These are phyloP conservation scores for Mucor racemosus DNA, from an alignment of 371 early-diverging fungal species.

Conservation along the genomic window DNA sequence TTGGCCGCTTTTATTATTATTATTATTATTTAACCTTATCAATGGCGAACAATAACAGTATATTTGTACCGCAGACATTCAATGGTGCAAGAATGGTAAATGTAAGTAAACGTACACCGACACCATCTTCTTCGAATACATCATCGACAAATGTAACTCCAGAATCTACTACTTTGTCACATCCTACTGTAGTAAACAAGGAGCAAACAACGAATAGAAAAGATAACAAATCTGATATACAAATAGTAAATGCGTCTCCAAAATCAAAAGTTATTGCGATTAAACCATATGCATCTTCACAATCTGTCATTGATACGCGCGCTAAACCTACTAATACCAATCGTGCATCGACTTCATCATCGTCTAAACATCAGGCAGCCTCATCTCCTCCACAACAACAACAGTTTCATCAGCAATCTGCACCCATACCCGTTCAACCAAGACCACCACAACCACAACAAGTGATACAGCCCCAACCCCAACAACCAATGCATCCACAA, in stretches of 20 bases:
- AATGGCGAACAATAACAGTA: slow-evolving; percentile 5
- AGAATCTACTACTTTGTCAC: background rate
- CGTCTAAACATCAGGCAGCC: background rate
- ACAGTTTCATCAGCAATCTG: background rate
- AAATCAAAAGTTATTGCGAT: background rate
- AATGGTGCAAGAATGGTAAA: slow-evolving; percentile 20
- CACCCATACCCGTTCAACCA: background rate
- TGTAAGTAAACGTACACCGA: background rate
- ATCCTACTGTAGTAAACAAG: no score
- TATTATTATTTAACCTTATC: background rate
- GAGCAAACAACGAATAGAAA: background rate
- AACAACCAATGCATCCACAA: background rate
- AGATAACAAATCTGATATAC: background rate
- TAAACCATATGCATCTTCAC: background rate
- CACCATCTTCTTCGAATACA: background rate
- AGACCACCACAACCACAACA: background rate
- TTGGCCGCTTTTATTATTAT: background rate
- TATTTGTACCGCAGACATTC: slow-evolving; percentile 20
- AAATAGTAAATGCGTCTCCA: background rate
- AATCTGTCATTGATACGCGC: background rate
- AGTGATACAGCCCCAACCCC: background rate
- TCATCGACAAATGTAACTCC: background rate
- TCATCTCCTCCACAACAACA: background rate
- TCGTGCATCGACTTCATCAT: background rate
- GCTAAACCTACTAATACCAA: background rate